A percentile compares a stretch with the other conserved stretches of the same genome.
phyloP scores from a whole-genome alignment of 2,329 filamentous ascomycete genomes.

The Juglanconis juglandina region DNA sequence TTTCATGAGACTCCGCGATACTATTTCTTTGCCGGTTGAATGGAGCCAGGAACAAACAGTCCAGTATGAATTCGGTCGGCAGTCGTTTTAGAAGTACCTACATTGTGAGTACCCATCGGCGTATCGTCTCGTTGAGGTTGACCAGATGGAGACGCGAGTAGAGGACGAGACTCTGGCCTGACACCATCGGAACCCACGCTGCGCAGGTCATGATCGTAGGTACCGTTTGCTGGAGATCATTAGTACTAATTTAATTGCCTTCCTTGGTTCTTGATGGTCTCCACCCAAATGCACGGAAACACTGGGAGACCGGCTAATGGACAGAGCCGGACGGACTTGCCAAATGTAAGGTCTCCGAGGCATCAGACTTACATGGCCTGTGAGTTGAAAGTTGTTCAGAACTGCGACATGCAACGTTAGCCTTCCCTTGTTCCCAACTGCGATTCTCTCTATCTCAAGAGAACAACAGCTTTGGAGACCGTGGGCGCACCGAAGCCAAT shows the following conservation, averaged over 20 bases:
- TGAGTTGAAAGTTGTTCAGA: slow-evolving; percentile 32
- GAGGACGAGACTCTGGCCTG: slow-evolving; percentile 58
- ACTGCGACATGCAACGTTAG: slow-evolving; percentile 37
- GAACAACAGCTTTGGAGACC: slow-evolving; percentile 24
- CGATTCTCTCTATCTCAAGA: not conserved
- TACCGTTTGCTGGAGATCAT: slow-evolving; percentile 19
- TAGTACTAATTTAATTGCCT: not conserved
- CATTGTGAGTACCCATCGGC: slow-evolving; percentile 52
- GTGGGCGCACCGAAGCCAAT: slow-evolving; percentile 35
- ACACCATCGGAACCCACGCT: slow-evolving; percentile 57
- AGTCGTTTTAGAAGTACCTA: not conserved
- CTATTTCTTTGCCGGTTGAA: too few species aligned
- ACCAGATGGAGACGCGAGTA: slow-evolving; percentile 62
- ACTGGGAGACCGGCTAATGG: not conserved
- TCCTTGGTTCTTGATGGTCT: too few species aligned
- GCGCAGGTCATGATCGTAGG: slow-evolving; percentile 40
- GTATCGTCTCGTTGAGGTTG: slow-evolving; percentile 43
- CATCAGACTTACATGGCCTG: slow-evolving; percentile 12
- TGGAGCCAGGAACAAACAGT: too few species aligned
- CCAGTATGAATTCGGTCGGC: not conserved
- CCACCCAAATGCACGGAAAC: too few species aligned
- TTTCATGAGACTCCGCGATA: too few species aligned
- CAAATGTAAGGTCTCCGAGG: not conserved
- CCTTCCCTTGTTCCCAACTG: too few species aligned
- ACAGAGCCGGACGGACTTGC: not conserved